Conservation (phyloP, 2,329 filamentous ascomycete genomes). For the Colletotrichum melonis region DNA sequence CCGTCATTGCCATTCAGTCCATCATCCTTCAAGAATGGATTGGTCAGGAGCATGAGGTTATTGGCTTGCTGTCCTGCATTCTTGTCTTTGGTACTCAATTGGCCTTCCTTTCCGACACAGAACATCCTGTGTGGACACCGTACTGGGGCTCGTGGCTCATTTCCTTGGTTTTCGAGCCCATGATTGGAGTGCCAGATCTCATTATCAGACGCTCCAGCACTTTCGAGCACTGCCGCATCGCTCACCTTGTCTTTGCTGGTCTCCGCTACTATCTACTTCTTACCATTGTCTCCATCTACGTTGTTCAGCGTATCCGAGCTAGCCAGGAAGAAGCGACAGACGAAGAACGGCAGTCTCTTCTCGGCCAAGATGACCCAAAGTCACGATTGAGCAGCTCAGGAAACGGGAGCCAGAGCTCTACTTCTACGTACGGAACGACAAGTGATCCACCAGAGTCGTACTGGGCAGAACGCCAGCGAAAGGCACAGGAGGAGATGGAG, state of each 20-base stretch:
- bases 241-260: slow-evolving; percentile 28
- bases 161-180: slow-evolving; percentile 66
- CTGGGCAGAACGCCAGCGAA: slow-evolving; percentile 64
- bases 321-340: slow-evolving; percentile 51
- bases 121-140: slow-evolving; percentile 69
- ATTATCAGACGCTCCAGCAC: slow-evolving; percentile 42
- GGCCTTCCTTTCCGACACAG: slow-evolving; percentile 62
- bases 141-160: slow-evolving; percentile 72
- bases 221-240: slow-evolving; percentile 30
- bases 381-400: slow-evolving; percentile 39
- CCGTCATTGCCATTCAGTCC: slow-evolving; percentile 51
- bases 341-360: slow-evolving; percentile 68
- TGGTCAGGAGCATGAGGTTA: slow-evolving; percentile 59
- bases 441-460: slow-evolving; percentile 61
- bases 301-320: slow-evolving; percentile 29
- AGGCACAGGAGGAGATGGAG: slow-evolving; percentile 68
- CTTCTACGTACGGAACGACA: slow-evolving; percentile 54
- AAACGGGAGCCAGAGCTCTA: slow-evolving; percentile 37
- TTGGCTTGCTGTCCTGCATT: slow-evolving; percentile 71
- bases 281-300: slow-evolving; percentile 26
- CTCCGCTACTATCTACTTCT: slow-evolving; percentile 32
- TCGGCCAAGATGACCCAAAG: slow-evolving; percentile 47
- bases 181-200: slow-evolving; percentile 49
- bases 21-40: slow-evolving; percentile 50
- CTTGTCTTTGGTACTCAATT: slow-evolving; percentile 73